These are phyloP conservation scores for Kwoniella sp. DNA, from an alignment of 768 basidiomycete species.

Conservation along the genomic window DNA sequence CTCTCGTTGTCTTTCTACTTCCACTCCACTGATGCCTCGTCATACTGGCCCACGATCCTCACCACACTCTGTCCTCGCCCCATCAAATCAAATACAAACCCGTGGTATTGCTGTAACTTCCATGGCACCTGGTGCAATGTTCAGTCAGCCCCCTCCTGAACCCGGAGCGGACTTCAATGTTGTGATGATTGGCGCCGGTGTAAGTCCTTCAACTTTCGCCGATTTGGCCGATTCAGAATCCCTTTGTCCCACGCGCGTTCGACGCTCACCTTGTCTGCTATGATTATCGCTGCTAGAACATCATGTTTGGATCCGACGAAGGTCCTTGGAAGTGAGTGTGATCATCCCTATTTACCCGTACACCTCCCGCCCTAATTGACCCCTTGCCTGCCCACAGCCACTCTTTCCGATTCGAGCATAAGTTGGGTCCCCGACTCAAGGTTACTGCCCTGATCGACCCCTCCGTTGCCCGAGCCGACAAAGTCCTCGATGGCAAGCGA, in stretches of 20 bases:
- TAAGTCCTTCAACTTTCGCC: slow-evolving; percentile 29
- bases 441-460: slow-evolving; percentile 95
- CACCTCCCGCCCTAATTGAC: slow-evolving; percentile 9
- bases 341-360: background rate
- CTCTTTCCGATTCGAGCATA: slow-evolving; percentile 64
- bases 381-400: slow-evolving; percentile 51
- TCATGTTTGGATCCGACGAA: slow-evolving; percentile 84
- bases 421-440: slow-evolving; percentile 93
- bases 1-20: slow-evolving; percentile 13
- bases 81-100: slow-evolving; percentile 6
- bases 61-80: background rate
- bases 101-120: slow-evolving; percentile 52
- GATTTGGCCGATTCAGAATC: background rate
- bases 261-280: background rate
- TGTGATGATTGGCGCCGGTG: slow-evolving; percentile 88
- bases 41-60: slow-evolving; percentile 15
- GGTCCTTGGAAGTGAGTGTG: slow-evolving; percentile 56
- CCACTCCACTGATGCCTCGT: slow-evolving; percentile 37
- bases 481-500: slow-evolving; percentile 80
- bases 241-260: background rate
- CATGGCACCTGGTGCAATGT: slow-evolving; percentile 47
- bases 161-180: slow-evolving; percentile 80
- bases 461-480: slow-evolving; percentile 75
- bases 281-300: slow-evolving; percentile 61
- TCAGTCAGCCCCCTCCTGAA: slow-evolving; percentile 54